Evolutionary conservation across 2,329 filamentous ascomycete genomes (phyloP), one percentile per base, ranked within the genome.

Genomic region (Arachnomyces sp.): DNA sequence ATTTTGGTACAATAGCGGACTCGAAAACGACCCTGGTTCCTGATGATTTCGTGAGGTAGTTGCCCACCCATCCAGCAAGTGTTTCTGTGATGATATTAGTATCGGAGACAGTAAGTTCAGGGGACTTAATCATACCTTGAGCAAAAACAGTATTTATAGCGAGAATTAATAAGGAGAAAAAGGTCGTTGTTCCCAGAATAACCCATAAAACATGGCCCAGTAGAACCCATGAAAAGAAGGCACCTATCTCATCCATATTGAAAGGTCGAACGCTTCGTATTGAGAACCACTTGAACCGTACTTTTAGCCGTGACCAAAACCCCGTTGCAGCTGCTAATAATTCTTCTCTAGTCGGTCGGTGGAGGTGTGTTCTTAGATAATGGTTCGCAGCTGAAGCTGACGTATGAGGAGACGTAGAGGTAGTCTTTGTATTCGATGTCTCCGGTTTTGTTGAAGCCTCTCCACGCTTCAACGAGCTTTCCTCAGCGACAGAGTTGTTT

Each of bases 201-300:
- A 98, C 78, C 92, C 92, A 98, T 8, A 94, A 76, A 7, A 98
- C 71, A 62, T 98, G 92, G 0, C 90, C 92, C 39, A 95, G 73
- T 46, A 96, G 75, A 47, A 98, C 83, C 90, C 90, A 96, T 2
- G 92, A 96, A 39, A 87, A 79, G 47, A 98, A 90, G 3, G 92
- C 92, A 34, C 88, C 85, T 71, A 94, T 95, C 66, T 98, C 92
- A 60, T 98, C 92, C 15, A 82, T 77, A 61, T 94, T 98, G 77
- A 92, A 98, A 0, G 92, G 92, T 29, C 92, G 76, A 60, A 84
- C 85, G 59, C 89, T 94, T 57, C 89, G 75, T 53, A 98, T 98
- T 2, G 92, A 93, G 54, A 92, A 82, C 92, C 92, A 98, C 64
- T 98, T 98, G 68, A 96, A 93, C 31, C 88, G 82, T 16, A 96